These are phyloP conservation scores for Scorias spongiosa DNA, from an alignment of 2,329 filamentous ascomycete species.

Conservation along the genomic window DNA sequence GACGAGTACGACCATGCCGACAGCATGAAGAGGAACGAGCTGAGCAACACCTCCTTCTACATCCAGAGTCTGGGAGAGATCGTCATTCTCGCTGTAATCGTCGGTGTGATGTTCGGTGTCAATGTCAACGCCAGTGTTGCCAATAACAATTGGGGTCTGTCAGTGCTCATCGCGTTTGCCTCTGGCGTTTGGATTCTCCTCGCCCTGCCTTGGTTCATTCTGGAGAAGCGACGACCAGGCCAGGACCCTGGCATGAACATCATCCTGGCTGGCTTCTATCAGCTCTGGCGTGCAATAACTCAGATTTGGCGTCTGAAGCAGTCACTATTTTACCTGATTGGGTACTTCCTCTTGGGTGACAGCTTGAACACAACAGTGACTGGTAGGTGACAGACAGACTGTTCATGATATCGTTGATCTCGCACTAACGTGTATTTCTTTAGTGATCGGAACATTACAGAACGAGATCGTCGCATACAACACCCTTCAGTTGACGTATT, in stretches of 20 bases:
- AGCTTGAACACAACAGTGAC: slow-evolving; percentile 56
- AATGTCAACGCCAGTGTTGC: slow-evolving; percentile 42
- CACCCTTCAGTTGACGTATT: slow-evolving; percentile 48
- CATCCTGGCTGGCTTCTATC: slow-evolving; percentile 45
- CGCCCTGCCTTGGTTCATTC: slow-evolving; percentile 50
- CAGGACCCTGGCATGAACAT: slow-evolving; percentile 37
- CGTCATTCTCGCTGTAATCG: slow-evolving; percentile 47
- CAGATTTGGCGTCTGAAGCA: slow-evolving; percentile 52
- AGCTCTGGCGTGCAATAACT: slow-evolving; percentile 40
- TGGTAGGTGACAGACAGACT: background rate
- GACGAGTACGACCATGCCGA: slow-evolving; percentile 47
- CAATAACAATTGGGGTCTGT: slow-evolving; percentile 53
- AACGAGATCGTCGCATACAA: slow-evolving; percentile 51
- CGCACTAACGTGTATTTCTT: background rate
- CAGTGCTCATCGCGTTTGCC: slow-evolving; percentile 49
- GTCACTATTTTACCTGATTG: slow-evolving; percentile 48
- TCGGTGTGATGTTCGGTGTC: slow-evolving; percentile 47
- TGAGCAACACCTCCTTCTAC: slow-evolving; percentile 50
- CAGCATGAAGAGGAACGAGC: slow-evolving; percentile 46
- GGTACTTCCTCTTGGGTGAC: slow-evolving; percentile 55
- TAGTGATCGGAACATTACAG: slow-evolving; percentile 48
- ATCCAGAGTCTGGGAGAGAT: slow-evolving; percentile 48
- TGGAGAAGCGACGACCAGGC: slow-evolving; percentile 50
- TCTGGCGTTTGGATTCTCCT: slow-evolving; percentile 49
- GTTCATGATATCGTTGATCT: background rate